These are phyloP conservation scores for Vitis hybrid DNA, from an alignment of 177 flowering plant species.

Conservation along the genomic window DNA sequence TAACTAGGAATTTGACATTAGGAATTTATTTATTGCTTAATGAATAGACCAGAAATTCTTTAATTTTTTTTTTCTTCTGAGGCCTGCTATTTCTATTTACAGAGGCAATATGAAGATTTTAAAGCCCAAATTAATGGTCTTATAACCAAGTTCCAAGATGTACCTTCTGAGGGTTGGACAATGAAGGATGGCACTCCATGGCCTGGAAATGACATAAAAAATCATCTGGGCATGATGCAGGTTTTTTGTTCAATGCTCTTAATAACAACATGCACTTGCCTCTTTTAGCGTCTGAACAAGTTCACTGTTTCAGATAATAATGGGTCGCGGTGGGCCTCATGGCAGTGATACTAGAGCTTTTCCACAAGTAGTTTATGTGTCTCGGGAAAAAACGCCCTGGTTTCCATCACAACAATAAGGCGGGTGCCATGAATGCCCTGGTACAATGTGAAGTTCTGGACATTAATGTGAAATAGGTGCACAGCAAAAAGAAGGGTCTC, in stretches of 20 bases:
- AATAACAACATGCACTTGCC: no score
- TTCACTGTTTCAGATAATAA: no score
- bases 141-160: constrained; percentile 20
- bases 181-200: constrained; percentile 32
- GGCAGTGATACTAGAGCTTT: constrained; percentile 58
- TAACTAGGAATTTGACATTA: no score
- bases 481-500: not conserved
- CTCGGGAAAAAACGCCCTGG: constrained; percentile 77
- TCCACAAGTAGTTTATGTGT: constrained; percentile 67
- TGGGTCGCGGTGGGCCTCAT: constrained; percentile 58
- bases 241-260: constrained; percentile 29
- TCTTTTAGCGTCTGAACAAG: no score
- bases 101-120: constrained; percentile 37
- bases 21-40: no score
- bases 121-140: constrained; percentile 28
- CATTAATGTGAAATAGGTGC: not conserved
- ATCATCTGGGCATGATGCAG: constrained; percentile 42
- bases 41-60: no score
- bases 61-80: not conserved
- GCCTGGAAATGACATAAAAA: constrained; percentile 28
- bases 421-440: constrained; percentile 76
- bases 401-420: constrained; percentile 67
- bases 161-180: constrained; percentile 30
- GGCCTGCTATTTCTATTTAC: not conserved
- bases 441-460: constrained; percentile 16